Evolutionary conservation across 352 stramenopile species (phyloP).

Genomic region (Salisapilia sapeloensis): DNA sequence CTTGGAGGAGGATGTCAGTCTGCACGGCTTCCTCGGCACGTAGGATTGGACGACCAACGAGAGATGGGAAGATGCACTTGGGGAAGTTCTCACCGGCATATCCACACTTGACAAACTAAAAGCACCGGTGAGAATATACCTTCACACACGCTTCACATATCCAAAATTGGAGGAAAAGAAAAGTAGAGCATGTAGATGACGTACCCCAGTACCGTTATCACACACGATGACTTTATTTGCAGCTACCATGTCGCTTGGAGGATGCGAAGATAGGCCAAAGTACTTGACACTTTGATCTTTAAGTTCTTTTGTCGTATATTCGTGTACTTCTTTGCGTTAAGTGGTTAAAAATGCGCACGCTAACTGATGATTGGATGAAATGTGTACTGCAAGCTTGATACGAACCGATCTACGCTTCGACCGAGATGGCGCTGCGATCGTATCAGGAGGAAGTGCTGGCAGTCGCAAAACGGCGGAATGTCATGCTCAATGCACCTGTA

Average conservation of each 20-base stretch:
- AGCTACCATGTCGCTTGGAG: conserved; percentile 66
- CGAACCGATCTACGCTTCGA: too few relatives aligned
- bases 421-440: conserved; percentile 18
- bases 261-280: too few relatives aligned
- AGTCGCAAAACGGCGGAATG: conserved; percentile 36
- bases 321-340: too few relatives aligned
- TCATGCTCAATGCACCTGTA: conserved; percentile 33
- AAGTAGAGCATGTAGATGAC: conserved; percentile 3
- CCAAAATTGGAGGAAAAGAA: not conserved
- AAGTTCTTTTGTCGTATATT: too few relatives aligned
- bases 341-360: too few relatives aligned
- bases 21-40: conserved; percentile 85
- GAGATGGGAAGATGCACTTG: conserved; percentile 87
- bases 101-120: conserved; percentile 82
- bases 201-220: conserved; percentile 76
- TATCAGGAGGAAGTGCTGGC: conserved; percentile 60
- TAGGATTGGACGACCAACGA: conserved; percentile 88
- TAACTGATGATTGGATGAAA: too few relatives aligned
- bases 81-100: conserved; percentile 93
- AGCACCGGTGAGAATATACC: not conserved
- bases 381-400: too few relatives aligned
- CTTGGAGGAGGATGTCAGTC: conserved; percentile 73
- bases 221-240: conserved; percentile 81
- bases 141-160: not conserved
- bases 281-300: too few relatives aligned